Evolutionary conservation across 2,329 filamentous ascomycete species (phyloP).

Genomic region (Trichoderma koningiopsis): DNA sequence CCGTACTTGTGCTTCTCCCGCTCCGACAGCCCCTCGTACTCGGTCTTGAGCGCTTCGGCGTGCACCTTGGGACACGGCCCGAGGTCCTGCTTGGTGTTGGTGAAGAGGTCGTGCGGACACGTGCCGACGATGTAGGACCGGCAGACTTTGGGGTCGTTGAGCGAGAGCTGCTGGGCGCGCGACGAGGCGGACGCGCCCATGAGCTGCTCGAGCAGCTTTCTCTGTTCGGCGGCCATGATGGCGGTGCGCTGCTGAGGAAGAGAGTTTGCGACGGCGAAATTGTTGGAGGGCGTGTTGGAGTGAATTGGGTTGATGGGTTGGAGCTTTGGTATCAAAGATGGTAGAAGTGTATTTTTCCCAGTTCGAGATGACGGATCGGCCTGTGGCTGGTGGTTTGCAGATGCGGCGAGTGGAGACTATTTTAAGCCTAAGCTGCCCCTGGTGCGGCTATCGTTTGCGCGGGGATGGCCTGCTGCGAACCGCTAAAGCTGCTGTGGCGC

Average conservation of each 20-base stretch:
- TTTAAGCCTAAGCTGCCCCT: not conserved
- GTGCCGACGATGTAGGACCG: constrained; percentile 91
- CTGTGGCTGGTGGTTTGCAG: constrained; percentile 14
- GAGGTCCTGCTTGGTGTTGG: constrained; percentile 97
- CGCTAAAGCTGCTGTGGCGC: constrained; percentile 15
- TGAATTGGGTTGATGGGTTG: not conserved
- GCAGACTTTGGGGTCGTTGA: constrained; percentile 92
- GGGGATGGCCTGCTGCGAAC: not conserved
- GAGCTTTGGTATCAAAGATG: not conserved
- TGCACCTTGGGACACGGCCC: constrained; percentile 88
- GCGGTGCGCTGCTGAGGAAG: not conserved
- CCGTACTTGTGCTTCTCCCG: constrained; percentile 76
- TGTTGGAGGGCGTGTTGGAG: not conserved
- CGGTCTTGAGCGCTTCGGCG: constrained; percentile 81
- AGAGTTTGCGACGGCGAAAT: not conserved
- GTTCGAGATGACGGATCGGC: constrained; percentile 19
- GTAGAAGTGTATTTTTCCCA: constrained; percentile 16
- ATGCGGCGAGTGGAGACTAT: not conserved
- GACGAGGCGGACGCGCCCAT: constrained; percentile 76
- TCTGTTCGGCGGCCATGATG: constrained; percentile 91
- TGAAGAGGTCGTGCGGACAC: constrained; percentile 98
- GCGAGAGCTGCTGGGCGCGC: constrained; percentile 77
- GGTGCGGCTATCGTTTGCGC: not conserved
- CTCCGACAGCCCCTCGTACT: constrained; percentile 76
- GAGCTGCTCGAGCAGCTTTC: constrained; percentile 97